Evolutionary conservation across 2,329 filamentous ascomycete genomes (phyloP).

Genomic region (Chlorencoelia australis): DNA sequence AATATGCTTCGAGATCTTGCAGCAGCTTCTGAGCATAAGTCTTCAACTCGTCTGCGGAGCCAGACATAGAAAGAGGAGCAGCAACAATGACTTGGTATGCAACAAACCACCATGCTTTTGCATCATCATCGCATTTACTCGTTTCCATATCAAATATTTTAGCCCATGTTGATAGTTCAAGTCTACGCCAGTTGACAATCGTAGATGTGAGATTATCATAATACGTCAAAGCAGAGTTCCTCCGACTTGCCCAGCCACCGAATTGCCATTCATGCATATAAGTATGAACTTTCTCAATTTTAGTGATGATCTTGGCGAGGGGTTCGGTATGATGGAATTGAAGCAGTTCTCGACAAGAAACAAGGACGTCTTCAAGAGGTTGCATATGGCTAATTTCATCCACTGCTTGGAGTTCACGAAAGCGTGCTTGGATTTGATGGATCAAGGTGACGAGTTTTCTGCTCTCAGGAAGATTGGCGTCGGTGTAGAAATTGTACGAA

Average conservation of each 20-base stretch:
- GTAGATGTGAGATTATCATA: conserved; percentile 72
- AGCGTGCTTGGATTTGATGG: conserved; percentile 58
- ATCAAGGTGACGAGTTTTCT: conserved; percentile 63
- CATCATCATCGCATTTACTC: conserved; percentile 63
- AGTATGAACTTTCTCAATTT: conserved; percentile 76
- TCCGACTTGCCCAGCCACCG: conserved; percentile 71
- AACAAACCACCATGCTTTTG: conserved; percentile 91
- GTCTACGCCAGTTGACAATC: conserved; percentile 78
- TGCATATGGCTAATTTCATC: conserved; percentile 64
- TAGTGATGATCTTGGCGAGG: conserved; percentile 74
- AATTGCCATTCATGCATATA: conserved; percentile 91
- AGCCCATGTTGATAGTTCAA: conserved; percentile 89
- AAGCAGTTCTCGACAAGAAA: conserved; percentile 64
- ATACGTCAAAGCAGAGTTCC: conserved; percentile 57
- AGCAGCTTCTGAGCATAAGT: conserved; percentile 60
- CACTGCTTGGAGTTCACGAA: conserved; percentile 57
- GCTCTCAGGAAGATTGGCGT: conserved; percentile 66
- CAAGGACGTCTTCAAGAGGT: conserved; percentile 68
- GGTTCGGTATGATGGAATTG: conserved; percentile 72
- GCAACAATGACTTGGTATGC: conserved; percentile 84
- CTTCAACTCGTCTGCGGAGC: conserved; percentile 47
- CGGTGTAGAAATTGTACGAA: conserved; percentile 81
- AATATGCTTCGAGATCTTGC: conserved; percentile 69
- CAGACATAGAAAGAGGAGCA: conserved; percentile 56
- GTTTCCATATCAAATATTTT: conserved; percentile 78